phyloP scores from a whole-genome alignment of 2,329 filamentous ascomycete genomes.

The Colletotrichum trifolii region DNA sequence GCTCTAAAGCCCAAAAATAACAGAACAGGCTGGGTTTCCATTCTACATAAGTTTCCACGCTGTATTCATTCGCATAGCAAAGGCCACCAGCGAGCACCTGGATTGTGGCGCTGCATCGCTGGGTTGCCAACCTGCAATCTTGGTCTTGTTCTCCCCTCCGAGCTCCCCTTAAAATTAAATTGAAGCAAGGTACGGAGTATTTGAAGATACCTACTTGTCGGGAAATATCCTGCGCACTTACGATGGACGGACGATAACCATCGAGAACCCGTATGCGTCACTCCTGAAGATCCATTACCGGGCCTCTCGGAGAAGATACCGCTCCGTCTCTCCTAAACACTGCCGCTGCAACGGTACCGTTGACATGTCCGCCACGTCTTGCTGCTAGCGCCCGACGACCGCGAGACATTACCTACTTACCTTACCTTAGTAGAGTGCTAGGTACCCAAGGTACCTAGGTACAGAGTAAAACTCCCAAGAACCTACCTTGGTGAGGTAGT shows the following conservation, averaged over 20 bases:
- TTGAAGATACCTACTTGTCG: too few species aligned
- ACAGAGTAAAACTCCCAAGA: too few species aligned
- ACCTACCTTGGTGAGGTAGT: too few species aligned
- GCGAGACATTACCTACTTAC: conserved; percentile 23
- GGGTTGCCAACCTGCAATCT: conserved; percentile 6
- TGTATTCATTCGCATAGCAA: too few species aligned
- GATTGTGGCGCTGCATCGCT: conserved; percentile 19
- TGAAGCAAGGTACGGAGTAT: too few species aligned
- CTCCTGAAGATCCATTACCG: conserved; percentile 14
- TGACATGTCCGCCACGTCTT: conserved; percentile 33
- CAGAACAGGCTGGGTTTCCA: neutral
- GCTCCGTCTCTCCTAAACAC: conserved; percentile 20
- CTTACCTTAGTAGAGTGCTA: too few species aligned
- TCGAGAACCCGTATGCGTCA: conserved; percentile 20
- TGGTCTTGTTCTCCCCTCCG: too few species aligned
- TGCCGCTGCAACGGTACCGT: conserved; percentile 33
- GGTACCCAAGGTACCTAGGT: too few species aligned
- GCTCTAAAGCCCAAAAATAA: neutral
- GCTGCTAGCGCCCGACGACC: conserved; percentile 27
- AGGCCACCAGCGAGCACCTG: too few species aligned
- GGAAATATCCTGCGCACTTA: too few species aligned
- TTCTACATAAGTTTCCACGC: too few species aligned
- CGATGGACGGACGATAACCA: neutral
- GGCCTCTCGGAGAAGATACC: conserved; percentile 29
- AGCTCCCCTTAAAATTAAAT: too few species aligned